Evolutionary conservation across 352 stramenopile genomes (phyloP).

Genomic region (Phytophthora europaea): DNA sequence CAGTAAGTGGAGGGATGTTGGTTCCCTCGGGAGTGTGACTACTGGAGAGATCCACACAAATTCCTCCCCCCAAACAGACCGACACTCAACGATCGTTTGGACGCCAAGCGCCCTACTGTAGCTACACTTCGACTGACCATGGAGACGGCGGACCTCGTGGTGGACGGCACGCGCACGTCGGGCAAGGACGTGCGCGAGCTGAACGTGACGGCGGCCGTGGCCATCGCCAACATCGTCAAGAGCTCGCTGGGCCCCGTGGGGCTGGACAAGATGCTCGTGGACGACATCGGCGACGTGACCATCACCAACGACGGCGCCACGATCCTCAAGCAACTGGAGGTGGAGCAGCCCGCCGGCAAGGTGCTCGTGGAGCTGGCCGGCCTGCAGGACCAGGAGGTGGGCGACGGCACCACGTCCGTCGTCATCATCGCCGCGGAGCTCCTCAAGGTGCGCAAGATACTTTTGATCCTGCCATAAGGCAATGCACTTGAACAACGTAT

Average conservation of each 20-base stretch:
- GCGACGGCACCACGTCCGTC: constrained; percentile 99
- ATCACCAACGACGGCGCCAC: constrained; percentile 99
- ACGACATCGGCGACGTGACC: constrained; percentile 99
- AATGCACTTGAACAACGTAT: neutral
- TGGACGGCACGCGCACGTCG: constrained; percentile 92
- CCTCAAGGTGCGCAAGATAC: constrained; percentile 76
- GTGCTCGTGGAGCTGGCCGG: constrained; percentile 98
- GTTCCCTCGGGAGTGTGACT: constrained; percentile 5
- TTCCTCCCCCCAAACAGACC: constrained; percentile 34
- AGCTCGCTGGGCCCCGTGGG: constrained; percentile 98
- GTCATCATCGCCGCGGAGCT: constrained; percentile 99
- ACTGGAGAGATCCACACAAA: constrained; percentile 64
- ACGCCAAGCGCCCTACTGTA: constrained; percentile 29
- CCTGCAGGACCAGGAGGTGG: constrained; percentile 99
- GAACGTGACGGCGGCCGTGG: constrained; percentile 98
- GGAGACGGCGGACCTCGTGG: constrained; percentile 86
- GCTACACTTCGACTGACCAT: constrained; percentile 31
- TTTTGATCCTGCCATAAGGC: constrained; percentile 8
- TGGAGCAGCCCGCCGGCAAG: constrained; percentile 99
- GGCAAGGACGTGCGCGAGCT: constrained; percentile 95
- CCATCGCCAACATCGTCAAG: constrained; percentile 99
- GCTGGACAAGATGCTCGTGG: constrained; percentile 99
- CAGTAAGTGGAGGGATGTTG: constrained; percentile 1
- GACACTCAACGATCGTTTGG: constrained; percentile 44
- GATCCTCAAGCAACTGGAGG: constrained; percentile 99